Percentiles rank a stretch among this genome's conserved stretches.
Conservation (phyloP, 176 grass and related monocot species). For the Oryza rufipogon region DNA sequence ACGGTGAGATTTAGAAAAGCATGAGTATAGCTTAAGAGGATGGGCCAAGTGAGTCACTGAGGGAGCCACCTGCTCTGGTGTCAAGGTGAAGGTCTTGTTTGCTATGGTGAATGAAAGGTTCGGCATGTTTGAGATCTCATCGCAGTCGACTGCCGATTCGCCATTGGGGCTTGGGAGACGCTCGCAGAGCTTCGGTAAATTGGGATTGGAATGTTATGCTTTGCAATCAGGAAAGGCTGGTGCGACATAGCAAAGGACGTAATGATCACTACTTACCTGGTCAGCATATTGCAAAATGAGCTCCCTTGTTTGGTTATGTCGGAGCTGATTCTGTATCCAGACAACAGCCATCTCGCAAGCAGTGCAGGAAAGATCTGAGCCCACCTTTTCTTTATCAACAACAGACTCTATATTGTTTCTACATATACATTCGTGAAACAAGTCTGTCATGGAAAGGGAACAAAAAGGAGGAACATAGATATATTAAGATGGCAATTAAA, state of each 20-base stretch:
- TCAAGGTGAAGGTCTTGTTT: constrained; percentile 66
- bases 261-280: constrained; percentile 56
- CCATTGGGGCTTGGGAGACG: constrained; percentile 75
- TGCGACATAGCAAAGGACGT: not conserved
- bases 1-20: not conserved
- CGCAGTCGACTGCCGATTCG: constrained; percentile 73
- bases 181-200: constrained; percentile 67
- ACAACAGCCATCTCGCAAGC: constrained; percentile 93
- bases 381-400: constrained; percentile 53
- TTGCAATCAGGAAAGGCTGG: not conserved
- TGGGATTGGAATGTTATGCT: not conserved
- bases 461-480: not conserved
- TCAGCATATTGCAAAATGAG: constrained; percentile 74
- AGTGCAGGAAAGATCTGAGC: constrained; percentile 72
- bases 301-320: constrained; percentile 69
- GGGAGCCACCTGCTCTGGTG: constrained; percentile 72
- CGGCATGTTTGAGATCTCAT: constrained; percentile 75
- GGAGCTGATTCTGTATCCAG: constrained; percentile 94
- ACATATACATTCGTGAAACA: constrained; percentile 36
- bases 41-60: not conserved
- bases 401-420: constrained; percentile 78
- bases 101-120: constrained; percentile 84
- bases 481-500: constrained; percentile 6
- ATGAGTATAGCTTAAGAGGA: not conserved
- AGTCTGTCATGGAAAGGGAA: not conserved